Percentiles rank a stretch among this genome's conserved stretches.
phyloP scores from a whole-genome alignment of 2,329 filamentous ascomycete species.

The Pseudogymnoascus sp. region DNA sequence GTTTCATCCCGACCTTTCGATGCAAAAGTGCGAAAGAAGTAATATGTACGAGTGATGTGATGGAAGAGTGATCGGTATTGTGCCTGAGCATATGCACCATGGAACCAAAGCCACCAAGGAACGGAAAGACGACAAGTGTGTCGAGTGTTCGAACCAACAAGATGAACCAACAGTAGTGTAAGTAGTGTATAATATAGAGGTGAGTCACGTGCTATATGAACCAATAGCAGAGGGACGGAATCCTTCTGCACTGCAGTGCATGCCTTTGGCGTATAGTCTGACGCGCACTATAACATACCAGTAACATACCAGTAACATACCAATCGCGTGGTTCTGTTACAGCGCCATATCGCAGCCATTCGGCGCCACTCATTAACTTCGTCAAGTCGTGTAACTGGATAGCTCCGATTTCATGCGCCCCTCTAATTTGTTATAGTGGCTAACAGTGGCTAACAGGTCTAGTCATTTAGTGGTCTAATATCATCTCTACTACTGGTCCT shows the following conservation, averaged over 20 bases:
- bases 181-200: background rate
- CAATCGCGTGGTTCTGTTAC: background rate
- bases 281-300: background rate
- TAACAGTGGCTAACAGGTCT: no score
- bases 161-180: background rate
- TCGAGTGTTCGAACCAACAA: background rate
- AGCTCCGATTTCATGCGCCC: background rate
- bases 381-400: background rate
- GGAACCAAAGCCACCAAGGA: background rate
- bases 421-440: background rate
- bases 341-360: no score
- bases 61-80: background rate
- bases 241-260: background rate
- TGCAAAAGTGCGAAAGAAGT: background rate
- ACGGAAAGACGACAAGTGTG: no score
- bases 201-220: background rate
- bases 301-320: background rate
- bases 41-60: background rate
- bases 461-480: no score
- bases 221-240: background rate
- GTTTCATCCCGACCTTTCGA: slow-evolving; percentile 3
- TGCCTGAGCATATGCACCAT: slow-evolving; percentile 3
- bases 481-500: background rate
- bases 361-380: background rate
- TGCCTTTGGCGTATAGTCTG: no score